Percentiles rank a stretch among this genome's conserved stretches.
Conservation (phyloP, 177 flowering plant species). For the Tripterygium wilfordii region DNA sequence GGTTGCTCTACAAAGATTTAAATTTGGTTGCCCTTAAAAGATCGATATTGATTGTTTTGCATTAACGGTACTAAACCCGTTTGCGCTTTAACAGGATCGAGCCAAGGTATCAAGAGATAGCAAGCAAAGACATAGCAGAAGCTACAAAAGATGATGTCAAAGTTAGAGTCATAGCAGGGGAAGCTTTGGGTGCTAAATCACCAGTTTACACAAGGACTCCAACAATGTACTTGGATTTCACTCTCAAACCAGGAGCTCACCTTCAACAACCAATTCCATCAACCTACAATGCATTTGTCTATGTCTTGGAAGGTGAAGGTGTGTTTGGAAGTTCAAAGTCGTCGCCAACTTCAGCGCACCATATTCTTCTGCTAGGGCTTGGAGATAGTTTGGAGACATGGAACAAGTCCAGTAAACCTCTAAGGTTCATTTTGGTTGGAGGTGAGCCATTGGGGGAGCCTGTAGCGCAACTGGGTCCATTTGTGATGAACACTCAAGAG, state of each 20-base stretch:
- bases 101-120: constrained; percentile 71
- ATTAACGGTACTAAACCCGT: no score
- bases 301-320: constrained; percentile 72
- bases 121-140: constrained; percentile 44
- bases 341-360: constrained; percentile 32
- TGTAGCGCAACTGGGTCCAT: constrained; percentile 67
- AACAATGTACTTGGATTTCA: constrained; percentile 71
- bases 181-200: constrained; percentile 53
- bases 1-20: no score
- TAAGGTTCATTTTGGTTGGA: constrained; percentile 63
- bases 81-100: constrained; percentile 42
- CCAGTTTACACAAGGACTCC: constrained; percentile 69
- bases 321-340: constrained; percentile 34
- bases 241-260: constrained; percentile 53
- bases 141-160: constrained; percentile 46
- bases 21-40: no score
- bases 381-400: constrained; percentile 61
- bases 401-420: constrained; percentile 44
- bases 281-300: constrained; percentile 65
- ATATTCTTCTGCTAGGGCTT: constrained; percentile 50
- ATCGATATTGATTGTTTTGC: no score
- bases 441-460: constrained; percentile 81
- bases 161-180: constrained; percentile 69
- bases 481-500: constrained; percentile 82
- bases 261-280: constrained; percentile 51